Percentiles rank a stretch among this genome's conserved stretches.
Conservation (phyloP, 768 basidiomycete genomes). For the Postia placenta region DNA sequence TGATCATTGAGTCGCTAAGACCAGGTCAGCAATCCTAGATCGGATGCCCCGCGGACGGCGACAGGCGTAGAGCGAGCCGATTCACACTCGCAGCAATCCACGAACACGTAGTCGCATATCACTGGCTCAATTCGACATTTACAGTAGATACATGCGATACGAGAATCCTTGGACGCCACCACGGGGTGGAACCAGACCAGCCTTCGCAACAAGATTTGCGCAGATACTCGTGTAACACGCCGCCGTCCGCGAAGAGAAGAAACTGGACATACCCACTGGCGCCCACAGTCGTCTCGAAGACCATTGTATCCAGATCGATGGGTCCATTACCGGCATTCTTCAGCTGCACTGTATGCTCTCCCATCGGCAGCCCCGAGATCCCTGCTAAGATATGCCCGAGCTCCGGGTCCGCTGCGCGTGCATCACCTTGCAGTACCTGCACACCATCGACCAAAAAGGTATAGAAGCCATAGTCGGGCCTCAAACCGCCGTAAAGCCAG, state of each 20-base stretch:
- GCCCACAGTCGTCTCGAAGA: slow-evolving; percentile 36
- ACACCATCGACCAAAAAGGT: slow-evolving; percentile 39
- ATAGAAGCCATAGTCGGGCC: slow-evolving; percentile 43
- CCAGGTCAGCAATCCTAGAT: background rate
- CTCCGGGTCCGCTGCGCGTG: slow-evolving; percentile 22
- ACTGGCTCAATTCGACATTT: no score
- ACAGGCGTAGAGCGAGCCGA: no score
- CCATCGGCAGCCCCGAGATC: slow-evolving; percentile 35
- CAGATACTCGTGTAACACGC: no score
- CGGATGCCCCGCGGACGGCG: background rate
- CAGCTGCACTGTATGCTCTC: slow-evolving; percentile 41
- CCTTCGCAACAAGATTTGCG: no score
- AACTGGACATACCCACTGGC: slow-evolving; percentile 28
- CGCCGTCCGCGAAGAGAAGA: background rate
- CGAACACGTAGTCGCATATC: no score
- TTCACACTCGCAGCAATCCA: no score
- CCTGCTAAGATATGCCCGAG: slow-evolving; percentile 38
- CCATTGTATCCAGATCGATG: slow-evolving; percentile 47
- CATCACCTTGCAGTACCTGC: slow-evolving; percentile 28
- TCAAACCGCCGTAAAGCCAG: slow-evolving; percentile 41
- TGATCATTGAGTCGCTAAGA: slow-evolving; percentile 17
- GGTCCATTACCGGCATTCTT: slow-evolving; percentile 36
- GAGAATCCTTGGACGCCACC: no score
- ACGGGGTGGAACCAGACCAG: no score
- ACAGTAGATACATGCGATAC: no score